A percentile compares a stretch with the other conserved stretches of the same genome.
These are phyloP conservation scores for Auricularia sp. DNA, from an alignment of 768 basidiomycete genomes.

Conservation along the genomic window DNA sequence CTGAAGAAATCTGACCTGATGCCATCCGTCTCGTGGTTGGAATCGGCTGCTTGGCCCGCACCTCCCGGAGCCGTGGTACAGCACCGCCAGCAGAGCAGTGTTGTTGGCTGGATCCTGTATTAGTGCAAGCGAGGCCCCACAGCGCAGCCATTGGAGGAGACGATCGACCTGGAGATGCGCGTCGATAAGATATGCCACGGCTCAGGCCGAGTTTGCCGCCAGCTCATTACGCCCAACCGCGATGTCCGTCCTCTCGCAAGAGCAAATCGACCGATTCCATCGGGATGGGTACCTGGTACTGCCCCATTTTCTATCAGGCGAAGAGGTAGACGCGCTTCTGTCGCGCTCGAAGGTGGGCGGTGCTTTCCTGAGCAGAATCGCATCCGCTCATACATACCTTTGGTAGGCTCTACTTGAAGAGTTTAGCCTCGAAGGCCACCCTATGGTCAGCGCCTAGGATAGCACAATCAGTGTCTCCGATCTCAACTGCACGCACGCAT, in stretches of 20 bases:
- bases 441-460: constrained; percentile 39
- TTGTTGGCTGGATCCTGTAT: too few relatives aligned
- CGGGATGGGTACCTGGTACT: constrained; percentile 66
- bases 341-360: constrained; percentile 46
- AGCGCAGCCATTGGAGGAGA: too few relatives aligned
- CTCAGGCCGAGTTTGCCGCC: not conserved
- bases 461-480: not conserved
- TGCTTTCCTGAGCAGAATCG: not conserved
- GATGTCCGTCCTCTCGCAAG: constrained; percentile 30
- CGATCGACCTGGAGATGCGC: not conserved
- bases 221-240: not conserved
- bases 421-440: constrained; percentile 71
- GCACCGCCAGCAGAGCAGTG: too few relatives aligned
- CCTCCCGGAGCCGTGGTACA: too few relatives aligned
- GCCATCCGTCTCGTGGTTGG: too few relatives aligned
- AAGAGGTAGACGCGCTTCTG: constrained; percentile 53
- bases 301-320: constrained; percentile 55
- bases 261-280: constrained; percentile 56
- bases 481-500: constrained; percentile 4
- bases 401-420: constrained; percentile 47
- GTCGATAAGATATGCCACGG: not conserved
- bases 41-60: too few relatives aligned
- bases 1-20: too few relatives aligned
- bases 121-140: too few relatives aligned
- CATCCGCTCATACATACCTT: not conserved